These are phyloP conservation scores for Petunia secreta DNA, from an alignment of 257 asterid genomes.

Conservation along the genomic window DNA sequence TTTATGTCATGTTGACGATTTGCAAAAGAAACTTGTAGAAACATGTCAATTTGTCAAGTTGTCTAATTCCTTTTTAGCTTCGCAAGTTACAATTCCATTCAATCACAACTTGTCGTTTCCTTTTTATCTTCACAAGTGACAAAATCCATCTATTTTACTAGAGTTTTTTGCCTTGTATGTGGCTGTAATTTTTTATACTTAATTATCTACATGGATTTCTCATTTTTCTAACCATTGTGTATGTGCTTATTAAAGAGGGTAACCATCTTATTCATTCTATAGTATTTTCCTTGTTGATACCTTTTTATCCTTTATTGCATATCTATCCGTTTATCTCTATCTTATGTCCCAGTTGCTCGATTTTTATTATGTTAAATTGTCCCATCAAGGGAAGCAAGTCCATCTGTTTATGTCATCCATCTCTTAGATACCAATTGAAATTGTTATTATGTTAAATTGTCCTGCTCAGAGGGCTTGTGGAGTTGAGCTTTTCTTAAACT, in stretches of 20 bases:
- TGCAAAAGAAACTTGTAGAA: slow-evolving; percentile 32
- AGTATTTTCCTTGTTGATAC: too few relatives aligned
- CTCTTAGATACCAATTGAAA: background rate
- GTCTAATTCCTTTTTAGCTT: slow-evolving; percentile 2
- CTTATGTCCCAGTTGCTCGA: background rate
- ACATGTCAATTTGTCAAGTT: slow-evolving; percentile 25
- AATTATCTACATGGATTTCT: background rate
- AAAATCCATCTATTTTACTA: background rate
- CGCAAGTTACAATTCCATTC: slow-evolving; percentile 3
- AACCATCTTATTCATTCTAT: too few relatives aligned
- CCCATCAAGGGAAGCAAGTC: background rate
- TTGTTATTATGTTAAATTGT: background rate
- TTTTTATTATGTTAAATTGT: background rate
- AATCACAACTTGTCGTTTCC: background rate
- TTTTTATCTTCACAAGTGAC: background rate
- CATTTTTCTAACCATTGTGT: too few relatives aligned
- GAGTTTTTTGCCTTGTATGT: background rate
- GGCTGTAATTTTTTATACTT: background rate
- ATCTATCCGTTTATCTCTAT: background rate
- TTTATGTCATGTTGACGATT: slow-evolving; percentile 20
- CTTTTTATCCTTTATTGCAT: background rate
- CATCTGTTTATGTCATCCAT: background rate
- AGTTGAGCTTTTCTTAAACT: background rate
- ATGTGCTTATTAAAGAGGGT: too few relatives aligned
- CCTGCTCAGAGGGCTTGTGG: background rate